Evolutionary conservation across 1,284 basidiomycete genomes (phyloP), one percentile per base, ranked within the genome.

Genomic region (Malassezia japonica): DNA sequence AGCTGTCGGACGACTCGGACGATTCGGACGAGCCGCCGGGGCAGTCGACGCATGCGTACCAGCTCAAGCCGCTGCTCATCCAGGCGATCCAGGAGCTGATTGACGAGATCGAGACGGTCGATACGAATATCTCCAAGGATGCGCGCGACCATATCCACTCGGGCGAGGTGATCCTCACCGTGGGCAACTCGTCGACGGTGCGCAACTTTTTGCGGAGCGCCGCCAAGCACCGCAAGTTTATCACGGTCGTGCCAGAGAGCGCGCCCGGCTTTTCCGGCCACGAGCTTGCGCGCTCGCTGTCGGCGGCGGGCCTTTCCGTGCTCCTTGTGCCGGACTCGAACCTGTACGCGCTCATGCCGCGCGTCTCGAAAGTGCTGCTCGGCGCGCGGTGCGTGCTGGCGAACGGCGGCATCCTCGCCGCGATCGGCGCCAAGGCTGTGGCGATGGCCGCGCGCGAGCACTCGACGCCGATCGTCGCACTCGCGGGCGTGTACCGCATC

Each of bases 71-170:
- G 9, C 59, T 76, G 12, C 70, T 76, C 34, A 70, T 74, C 46
- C 75, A 76, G 52, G 75, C 74, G n/a, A 75, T 76, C 34, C 72
- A 73, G 39, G 75, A 96, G 70, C 85, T 96, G 13, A 79, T 95
- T 40, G 89, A 94, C 63, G 94, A 98, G 74, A 77, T 98, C 41
- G 92, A 95, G 73, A 90, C 87, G 3, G 91, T 92, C 1, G 89
- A 94, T 67, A 87, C 92, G 61, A 91, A 86, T 69, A 84, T 98
- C 10, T 87, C 88, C 4, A 92, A 88, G 75, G 88, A 87, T 56
- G 88, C 91, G 1, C 85, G 83, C 72, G 90, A 95, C 74, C 92
- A 98, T 73, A 87, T 98, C 56, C 91, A 96, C 74, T 88, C 88
- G 9, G 89, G 94, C 60, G 92, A 98, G 74, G 91, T 95, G 61